Evolutionary conservation across 2,329 filamentous ascomycete genomes (phyloP), one percentile per base, ranked within the genome.

Genomic region (Sarocladium strictum): DNA sequence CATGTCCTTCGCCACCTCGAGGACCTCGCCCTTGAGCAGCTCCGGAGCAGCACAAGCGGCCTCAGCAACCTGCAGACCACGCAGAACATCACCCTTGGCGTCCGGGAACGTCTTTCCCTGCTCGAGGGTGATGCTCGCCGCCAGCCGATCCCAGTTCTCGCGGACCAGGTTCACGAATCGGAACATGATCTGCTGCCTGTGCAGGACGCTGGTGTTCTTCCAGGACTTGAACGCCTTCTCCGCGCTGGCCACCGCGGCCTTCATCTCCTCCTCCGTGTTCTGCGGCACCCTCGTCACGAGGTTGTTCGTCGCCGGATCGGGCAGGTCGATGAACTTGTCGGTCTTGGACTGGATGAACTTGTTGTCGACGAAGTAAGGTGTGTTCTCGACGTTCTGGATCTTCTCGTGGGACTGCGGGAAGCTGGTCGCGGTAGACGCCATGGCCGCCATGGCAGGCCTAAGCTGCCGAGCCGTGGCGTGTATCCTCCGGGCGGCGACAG

Each of bases 1-100:
- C 89, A 94, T 94, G 65, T 94, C 89, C 78, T 90, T 92, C 54
- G 89, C 83, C 12, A 94, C 89, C 75, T 94, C 89, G 32, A 94
- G 78, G 43, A 94, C 78, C 73, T 94, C 89, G 37, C 89, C 89
- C 69, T 89, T 90, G 70, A 94, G 78, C 68, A 92, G 82, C 62
- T 90, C 89, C 0, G 89, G 88, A 54, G 90, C 90, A 50, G 80
- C 87, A 65, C 89, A 89, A 21, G 89, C 86, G 6, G 87, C 88
- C 76, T 94, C 89, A 2, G 90, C 90, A 24, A 94, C 89, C 76
- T 94, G 89, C 57, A 94, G 77, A 47, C 89, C 89, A 62, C 89
- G 80, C 52, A 93, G 79, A 21, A 94, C 89, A 68, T 94, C 89
- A 43, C 89, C 89, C 70, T 79, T 86, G 33, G 89, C 89, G 69